phyloP scores from a whole-genome alignment of 31 red algal genomes.

The Asparagopsis taxiformis region DNA sequence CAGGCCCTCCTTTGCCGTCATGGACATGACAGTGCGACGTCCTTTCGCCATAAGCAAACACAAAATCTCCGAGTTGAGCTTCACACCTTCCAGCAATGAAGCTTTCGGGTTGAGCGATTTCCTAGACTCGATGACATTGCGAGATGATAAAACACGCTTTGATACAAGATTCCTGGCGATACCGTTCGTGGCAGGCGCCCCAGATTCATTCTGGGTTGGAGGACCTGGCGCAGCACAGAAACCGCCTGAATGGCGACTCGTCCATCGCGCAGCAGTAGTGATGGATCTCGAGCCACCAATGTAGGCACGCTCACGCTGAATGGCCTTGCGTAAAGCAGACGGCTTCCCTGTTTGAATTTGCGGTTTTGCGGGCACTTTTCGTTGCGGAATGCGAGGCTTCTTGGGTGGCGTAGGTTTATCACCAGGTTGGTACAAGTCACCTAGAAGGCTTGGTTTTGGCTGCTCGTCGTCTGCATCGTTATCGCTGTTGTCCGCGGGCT shows the following conservation, averaged over 20 bases:
- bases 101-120: conserved; percentile 43
- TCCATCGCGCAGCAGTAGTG: conserved; percentile 55
- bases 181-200: not conserved
- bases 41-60: conserved; percentile 32
- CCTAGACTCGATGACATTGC: conserved; percentile 27
- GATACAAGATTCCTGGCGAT: not conserved
- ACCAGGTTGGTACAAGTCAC: not conserved
- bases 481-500: not conserved
- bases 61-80: conserved; percentile 55
- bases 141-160: conserved; percentile 31
- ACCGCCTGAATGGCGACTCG: conserved; percentile 52
- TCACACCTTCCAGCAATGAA: conserved; percentile 33
- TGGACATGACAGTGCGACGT: not conserved
- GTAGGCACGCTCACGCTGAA: conserved; percentile 44
- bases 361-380: not conserved
- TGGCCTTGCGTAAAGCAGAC: conserved; percentile 28
- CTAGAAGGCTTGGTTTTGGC: not conserved
- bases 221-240: conserved; percentile 8
- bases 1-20: not conserved
- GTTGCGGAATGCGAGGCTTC: not conserved
- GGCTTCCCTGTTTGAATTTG: not conserved
- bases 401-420: not conserved
- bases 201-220: not conserved
- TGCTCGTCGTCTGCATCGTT: not conserved
- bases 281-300: conserved; percentile 57